A percentile compares a stretch with the other conserved stretches of the same genome.
Evolutionary conservation across 2,329 filamentous ascomycete species (phyloP).

Genomic region (Monascus ruber): DNA sequence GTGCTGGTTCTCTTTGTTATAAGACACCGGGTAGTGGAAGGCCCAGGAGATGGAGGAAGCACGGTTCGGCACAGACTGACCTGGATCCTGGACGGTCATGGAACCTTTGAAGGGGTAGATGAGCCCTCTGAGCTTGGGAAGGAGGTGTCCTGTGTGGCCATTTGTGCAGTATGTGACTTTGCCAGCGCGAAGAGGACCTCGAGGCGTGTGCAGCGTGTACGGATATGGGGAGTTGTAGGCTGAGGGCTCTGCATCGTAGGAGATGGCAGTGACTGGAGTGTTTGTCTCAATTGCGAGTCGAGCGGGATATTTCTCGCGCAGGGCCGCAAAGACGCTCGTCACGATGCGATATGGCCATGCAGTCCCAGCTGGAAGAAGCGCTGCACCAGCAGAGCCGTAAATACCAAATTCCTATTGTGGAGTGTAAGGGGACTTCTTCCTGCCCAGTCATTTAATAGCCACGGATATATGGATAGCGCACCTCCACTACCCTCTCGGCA

Average conservation of each 20-base stretch:
- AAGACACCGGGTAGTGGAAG: slow-evolving; percentile 16
- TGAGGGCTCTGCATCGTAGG: slow-evolving; percentile 2
- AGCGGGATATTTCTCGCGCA: slow-evolving; percentile 13
- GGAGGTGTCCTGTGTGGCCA: slow-evolving; percentile 29
- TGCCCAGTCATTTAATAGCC: background rate
- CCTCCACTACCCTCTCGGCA: slow-evolving; percentile 5
- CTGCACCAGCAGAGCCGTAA: slow-evolving; percentile 12
- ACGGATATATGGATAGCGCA: background rate
- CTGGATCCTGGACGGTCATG: slow-evolving; percentile 33
- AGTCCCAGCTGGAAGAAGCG: slow-evolving; percentile 19
- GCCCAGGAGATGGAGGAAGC: slow-evolving; percentile 17
- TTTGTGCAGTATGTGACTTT: slow-evolving; percentile 36
- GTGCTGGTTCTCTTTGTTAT: slow-evolving; percentile 7
- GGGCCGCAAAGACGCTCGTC: slow-evolving; percentile 13
- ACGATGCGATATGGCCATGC: slow-evolving; percentile 29
- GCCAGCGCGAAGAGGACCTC: slow-evolving; percentile 23
- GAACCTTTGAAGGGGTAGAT: slow-evolving; percentile 30
- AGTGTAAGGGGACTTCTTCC: background rate
- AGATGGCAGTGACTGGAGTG: slow-evolving; percentile 17
- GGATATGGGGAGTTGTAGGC: background rate
- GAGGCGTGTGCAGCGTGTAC: slow-evolving; percentile 23
- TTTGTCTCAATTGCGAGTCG: slow-evolving; percentile 20
- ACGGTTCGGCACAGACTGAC: slow-evolving; percentile 7
- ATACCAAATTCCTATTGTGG: slow-evolving; percentile 9
- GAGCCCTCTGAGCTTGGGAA: slow-evolving; percentile 27